Evolutionary conservation across 257 asterid genomes (phyloP).

Genomic region (Nicotiana undulata): DNA sequence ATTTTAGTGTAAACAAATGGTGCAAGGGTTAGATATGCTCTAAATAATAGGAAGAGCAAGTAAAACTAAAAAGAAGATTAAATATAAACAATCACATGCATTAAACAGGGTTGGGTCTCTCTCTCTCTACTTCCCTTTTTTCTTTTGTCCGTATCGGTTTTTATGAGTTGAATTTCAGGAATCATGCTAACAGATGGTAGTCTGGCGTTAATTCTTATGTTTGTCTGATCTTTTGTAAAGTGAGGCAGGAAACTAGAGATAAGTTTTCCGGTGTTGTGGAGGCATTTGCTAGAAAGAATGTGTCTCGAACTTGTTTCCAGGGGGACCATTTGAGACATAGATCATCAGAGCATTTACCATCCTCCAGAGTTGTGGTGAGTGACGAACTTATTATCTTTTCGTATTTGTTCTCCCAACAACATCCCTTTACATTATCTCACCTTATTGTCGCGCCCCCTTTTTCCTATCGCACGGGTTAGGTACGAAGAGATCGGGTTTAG

Average conservation of each 20-base stretch:
- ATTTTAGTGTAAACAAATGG: no score
- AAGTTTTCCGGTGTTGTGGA: conserved; percentile 6
- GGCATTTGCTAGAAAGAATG: conserved; percentile 30
- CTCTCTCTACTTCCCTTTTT: no score
- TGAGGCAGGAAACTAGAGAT: conserved; percentile 57
- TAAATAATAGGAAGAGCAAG: neutral
- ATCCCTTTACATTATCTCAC: no score
- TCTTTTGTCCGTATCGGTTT: neutral
- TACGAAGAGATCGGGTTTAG: no score
- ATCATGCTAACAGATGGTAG: neutral
- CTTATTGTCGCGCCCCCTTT: no score
- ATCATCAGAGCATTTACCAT: conserved; percentile 46
- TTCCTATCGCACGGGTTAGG: no score
- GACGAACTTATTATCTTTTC: no score
- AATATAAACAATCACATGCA: no score
- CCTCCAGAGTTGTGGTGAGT: conserved; percentile 5
- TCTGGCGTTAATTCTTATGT: neutral
- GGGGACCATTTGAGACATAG: conserved; percentile 54
- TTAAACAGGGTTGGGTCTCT: no score
- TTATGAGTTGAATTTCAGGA: neutral
- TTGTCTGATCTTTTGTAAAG: conserved; percentile 16
- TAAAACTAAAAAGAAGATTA: neutral
- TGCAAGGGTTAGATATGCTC: no score
- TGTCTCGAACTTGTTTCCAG: conserved; percentile 39
- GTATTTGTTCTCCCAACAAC: no score